Base-by-base conservation (phyloP, 1,284 basidiomycete genomes). In the Grifola frondosa region DNA sequence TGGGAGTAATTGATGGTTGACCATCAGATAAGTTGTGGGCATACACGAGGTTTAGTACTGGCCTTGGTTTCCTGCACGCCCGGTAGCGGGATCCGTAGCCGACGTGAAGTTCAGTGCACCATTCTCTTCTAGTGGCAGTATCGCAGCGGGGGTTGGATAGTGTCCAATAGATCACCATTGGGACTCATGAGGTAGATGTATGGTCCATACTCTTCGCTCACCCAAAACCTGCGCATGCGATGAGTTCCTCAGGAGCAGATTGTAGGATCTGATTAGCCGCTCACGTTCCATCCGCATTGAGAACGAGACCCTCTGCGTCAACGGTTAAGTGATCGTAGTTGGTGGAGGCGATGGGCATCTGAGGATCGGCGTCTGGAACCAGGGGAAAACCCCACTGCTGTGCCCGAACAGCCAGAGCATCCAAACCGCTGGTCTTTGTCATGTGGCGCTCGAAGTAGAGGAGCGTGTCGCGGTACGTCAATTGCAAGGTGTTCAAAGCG, bases 121-220 rank as follows among this genome's bases (percentile, higher is more conserved):
- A 22, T 70, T 56, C n/a, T n/a, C n/a, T 40, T 68, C 60, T 35
- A 68, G 57, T 9, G 77, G 76, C 3, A 77, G 55, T n/a, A 75
- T 69, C 0, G 84, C 83, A 6, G 57, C 0, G 81, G 83, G 1
- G 83, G 81, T 51, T 78, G 70, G 40, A 86, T 81, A 3, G 76
- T 73, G 47, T 78, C 71, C 29, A 84, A 61, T 6, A 87, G 64
- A 3, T 68, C 52, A 4, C 78, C 80, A 10, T 57, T 57, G 1
- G 64, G 57, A 2, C 69, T 65, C 63, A 75, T 78, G 20, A 67
- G 70, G 60, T 85, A 83, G 57, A 87, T 77, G 57, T 83, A 83
- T 4, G 84, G 81, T 1, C 81, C 83, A 58, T 86, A 87, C 63
- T 87, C 80, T 53, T 86, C 83, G 44, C 77, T 78, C 19, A 77